Evolutionary conservation across 2,329 filamentous ascomycete genomes (phyloP).

Genomic region (Trichoderma simmonsii): DNA sequence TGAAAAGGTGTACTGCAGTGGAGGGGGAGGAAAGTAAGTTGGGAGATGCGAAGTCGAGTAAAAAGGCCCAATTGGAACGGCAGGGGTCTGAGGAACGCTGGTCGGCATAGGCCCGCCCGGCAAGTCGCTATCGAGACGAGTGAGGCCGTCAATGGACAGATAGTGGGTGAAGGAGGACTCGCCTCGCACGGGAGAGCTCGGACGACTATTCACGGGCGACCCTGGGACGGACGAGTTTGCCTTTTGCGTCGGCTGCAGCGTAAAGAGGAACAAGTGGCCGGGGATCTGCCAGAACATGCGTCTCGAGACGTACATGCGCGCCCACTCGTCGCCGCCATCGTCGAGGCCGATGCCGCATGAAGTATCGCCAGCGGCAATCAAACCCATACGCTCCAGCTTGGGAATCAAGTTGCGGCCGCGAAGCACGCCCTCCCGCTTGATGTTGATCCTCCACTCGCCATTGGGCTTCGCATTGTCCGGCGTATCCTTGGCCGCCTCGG

Average conservation of each 20-base stretch:
- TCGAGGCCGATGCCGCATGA: slow-evolving; percentile 65
- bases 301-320: slow-evolving; percentile 75
- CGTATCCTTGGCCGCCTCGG: slow-evolving; percentile 61
- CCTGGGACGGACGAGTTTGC: slow-evolving; percentile 39
- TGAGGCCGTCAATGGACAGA: slow-evolving; percentile 23
- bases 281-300: slow-evolving; percentile 91
- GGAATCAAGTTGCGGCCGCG: slow-evolving; percentile 78
- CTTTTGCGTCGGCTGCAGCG: slow-evolving; percentile 58
- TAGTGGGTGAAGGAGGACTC: slow-evolving; percentile 30
- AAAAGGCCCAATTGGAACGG: slow-evolving; percentile 63
- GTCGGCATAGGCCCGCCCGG: slow-evolving; percentile 39
- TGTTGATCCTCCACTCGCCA: slow-evolving; percentile 82
- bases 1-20: slow-evolving; percentile 76
- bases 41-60: slow-evolving; percentile 80
- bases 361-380: slow-evolving; percentile 74
- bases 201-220: slow-evolving; percentile 53
- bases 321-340: slow-evolving; percentile 65
- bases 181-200: slow-evolving; percentile 47
- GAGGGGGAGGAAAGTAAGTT: slow-evolving; percentile 83
- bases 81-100: slow-evolving; percentile 32
- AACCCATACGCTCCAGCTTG: slow-evolving; percentile 90
- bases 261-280: slow-evolving; percentile 82
- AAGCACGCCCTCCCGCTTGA: slow-evolving; percentile 85
- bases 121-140: slow-evolving; percentile 35
- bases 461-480: slow-evolving; percentile 68